Base-by-base conservation (phyloP, 2,329 filamentous ascomycete species). In the Fusarium anthophilum region DNA sequence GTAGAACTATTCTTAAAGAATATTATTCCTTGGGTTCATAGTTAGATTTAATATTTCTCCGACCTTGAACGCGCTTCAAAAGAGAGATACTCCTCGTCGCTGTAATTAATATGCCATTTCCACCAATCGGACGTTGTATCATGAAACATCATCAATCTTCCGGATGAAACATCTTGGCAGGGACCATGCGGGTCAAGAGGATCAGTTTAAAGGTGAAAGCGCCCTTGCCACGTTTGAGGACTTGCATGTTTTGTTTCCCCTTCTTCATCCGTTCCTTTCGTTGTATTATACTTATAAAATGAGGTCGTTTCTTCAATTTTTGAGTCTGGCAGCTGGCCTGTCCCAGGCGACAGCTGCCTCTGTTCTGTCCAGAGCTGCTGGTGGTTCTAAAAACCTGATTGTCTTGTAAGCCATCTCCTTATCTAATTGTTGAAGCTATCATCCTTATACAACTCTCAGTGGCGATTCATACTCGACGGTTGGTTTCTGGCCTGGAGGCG, bases 391-490 rank as follows among this genome's bases (percentile, higher is more conserved):
- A n/a, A 66, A 62, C 17, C 17, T 67, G 2, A 2, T 67, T 9
- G 56, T 69, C 7, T 69, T 69, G 66, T 69, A 35, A 62, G 55
- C 6, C 12, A 17, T 22, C 5, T 6, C 8, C 4, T 20, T 39
- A 0, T 14, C 6, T 1, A 10, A 38, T 9, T 18, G 1, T 3
- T n/a, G 4, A 18, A 8, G 5, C 12, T 7, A 17, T 30, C 4
- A 5, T 38, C 14, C 39, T 66, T 14, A 66, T 8, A 14, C 1
- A 6, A 1, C 4, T 24, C 3, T 0, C 1, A 69, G 66, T 44
- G 72, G 70, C 20, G 72, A 75, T 28, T 73, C 67, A 6, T 75
- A 73, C 43, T 75, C 70, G 9, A 71, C 72, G 9, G 69, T 70
- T 26, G 68, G 68, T 38, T 73, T 71, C 37, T 73, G 68, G 68